phyloP scores from a whole-genome alignment of 2,329 filamentous ascomycete species.

The Aureobasidium sp. region DNA sequence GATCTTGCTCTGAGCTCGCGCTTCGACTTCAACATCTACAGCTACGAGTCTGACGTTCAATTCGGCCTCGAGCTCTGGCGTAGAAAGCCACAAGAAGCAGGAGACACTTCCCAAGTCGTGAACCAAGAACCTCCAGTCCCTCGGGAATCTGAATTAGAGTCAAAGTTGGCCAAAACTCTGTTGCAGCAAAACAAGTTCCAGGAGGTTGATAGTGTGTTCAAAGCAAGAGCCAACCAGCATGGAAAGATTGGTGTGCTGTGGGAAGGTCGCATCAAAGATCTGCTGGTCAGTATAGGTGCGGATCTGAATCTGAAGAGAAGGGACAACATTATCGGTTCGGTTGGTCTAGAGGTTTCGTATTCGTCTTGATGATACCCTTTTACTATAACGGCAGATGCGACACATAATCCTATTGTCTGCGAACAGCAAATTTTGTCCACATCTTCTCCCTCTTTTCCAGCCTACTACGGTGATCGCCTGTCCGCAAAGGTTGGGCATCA shows the following conservation, averaged over 20 bases:
- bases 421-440: too few relatives aligned
- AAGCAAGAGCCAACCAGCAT: conserved; percentile 82
- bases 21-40: conserved; percentile 97
- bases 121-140: neutral
- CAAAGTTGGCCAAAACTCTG: neutral
- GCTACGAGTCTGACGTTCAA: conserved; percentile 90
- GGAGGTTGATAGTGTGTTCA: conserved; percentile 77
- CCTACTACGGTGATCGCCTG: neutral
- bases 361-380: conserved; percentile 54
- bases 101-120: neutral
- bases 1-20: conserved; percentile 80
- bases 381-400: neutral
- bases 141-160: neutral
- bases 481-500: neutral
- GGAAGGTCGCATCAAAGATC: conserved; percentile 87
- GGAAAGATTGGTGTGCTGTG: conserved; percentile 79
- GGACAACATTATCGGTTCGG: conserved; percentile 68
- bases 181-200: neutral
- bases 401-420: neutral
- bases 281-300: conserved; percentile 85
- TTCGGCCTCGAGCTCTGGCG: conserved; percentile 92
- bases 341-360: conserved; percentile 76
- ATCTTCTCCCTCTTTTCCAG: too few relatives aligned
- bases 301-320: conserved; percentile 71
- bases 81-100: conserved; percentile 28